Conservation (phyloP, 208 protist species). For the Acanthamoeba triangularis region DNA sequence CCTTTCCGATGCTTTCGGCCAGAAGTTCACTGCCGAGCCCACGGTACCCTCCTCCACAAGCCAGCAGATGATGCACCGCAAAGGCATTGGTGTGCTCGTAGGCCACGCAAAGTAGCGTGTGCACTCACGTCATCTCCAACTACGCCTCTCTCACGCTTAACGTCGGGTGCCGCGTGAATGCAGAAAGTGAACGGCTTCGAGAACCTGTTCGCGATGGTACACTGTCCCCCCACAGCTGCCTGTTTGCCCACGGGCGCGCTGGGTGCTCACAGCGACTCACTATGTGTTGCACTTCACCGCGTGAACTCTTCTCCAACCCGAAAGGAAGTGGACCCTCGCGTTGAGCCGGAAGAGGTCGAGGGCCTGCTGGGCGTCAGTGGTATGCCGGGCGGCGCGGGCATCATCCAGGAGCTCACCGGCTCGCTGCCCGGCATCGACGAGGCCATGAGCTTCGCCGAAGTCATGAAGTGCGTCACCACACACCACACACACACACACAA, state of each 20-base stretch:
- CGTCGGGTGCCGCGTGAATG: neutral
- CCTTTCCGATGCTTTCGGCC: conserved; percentile 98
- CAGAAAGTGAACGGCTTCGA: conserved; percentile 93
- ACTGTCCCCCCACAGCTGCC: neutral
- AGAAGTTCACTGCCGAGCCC: conserved; percentile 95
- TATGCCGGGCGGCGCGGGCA: neutral
- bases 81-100: too few species aligned
- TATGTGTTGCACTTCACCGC: neutral
- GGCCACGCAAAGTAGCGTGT: too few species aligned
- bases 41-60: conserved; percentile 77
- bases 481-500: neutral
- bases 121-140: neutral
- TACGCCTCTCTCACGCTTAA: neutral
- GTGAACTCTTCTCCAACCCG: too few species aligned
- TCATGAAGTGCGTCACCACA: conserved; percentile 92
- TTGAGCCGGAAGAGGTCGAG: conserved; percentile 92
- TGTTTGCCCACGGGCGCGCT: neutral
- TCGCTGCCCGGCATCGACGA: conserved; percentile 99
- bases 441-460: conserved; percentile 97
- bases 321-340: conserved; percentile 42
- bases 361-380: conserved; percentile 84
- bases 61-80: too few species aligned
- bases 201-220: conserved; percentile 97
- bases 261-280: too few species aligned
- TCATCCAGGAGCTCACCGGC: conserved; percentile 83